Conservation (phyloP, 1,284 basidiomycete species). For the Meripilus lineatus region DNA sequence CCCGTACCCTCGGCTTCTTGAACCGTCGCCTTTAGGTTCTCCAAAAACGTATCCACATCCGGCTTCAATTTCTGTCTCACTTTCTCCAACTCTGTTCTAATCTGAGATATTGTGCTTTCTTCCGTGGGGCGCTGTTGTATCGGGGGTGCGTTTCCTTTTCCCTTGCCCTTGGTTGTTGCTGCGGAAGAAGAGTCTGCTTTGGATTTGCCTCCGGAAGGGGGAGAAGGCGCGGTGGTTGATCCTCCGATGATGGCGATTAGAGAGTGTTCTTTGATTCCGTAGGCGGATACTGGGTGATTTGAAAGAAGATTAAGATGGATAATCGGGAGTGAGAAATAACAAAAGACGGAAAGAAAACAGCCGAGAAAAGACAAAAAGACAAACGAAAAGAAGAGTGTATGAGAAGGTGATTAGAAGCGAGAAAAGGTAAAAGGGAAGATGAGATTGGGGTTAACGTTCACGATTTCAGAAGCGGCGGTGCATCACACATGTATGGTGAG, state of each 20-base stretch:
- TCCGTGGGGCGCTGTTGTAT: slow-evolving; percentile 41
- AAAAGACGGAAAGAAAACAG: no score
- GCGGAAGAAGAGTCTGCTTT: slow-evolving; percentile 19
- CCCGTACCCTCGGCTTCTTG: no score
- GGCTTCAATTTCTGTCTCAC: slow-evolving; percentile 51
- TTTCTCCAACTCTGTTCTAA: slow-evolving; percentile 52
- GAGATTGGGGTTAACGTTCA: no score
- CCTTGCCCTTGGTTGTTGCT: slow-evolving; percentile 19
- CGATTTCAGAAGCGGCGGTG: no score
- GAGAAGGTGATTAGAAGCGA: no score
- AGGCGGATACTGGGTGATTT: slow-evolving; percentile 51
- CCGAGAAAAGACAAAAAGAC: no score
- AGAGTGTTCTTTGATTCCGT: slow-evolving; percentile 55
- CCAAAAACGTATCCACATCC: slow-evolving; percentile 52
- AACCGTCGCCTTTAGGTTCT: no score
- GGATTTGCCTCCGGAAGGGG: slow-evolving; percentile 22
- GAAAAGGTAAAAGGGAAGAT: no score
- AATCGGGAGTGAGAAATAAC: not conserved
- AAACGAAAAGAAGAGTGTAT: no score
- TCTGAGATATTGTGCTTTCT: slow-evolving; percentile 46
- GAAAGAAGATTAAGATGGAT: no score
- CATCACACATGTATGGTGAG: no score
- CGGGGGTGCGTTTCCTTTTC: no score
- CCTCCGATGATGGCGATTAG: slow-evolving; percentile 59
- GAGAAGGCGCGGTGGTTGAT: slow-evolving; percentile 21